Base-by-base conservation (phyloP, 495 filamentous ascomycete genomes). In the Clohesyomyces aquaticus region DNA sequence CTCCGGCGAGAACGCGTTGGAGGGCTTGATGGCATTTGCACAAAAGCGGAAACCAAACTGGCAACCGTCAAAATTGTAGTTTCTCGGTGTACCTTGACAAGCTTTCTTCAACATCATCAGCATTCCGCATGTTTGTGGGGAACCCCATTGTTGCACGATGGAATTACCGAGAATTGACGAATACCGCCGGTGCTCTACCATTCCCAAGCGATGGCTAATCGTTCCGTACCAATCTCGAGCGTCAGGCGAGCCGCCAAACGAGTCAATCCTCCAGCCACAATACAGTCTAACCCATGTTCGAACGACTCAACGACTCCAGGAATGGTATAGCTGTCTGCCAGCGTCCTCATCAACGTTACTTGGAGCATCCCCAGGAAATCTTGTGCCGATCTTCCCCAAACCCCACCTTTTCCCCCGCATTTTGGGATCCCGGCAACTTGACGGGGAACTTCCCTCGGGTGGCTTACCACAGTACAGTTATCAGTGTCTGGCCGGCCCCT, bases 11-110 rank as follows among this genome's bases (percentile, higher is more conserved):
- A 73, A 73, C 67, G 65, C 64, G 19, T 19, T 59, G 48, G 66
- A 69, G 52, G 71, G 71, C 16, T 54, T 73, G 52, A 58, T 4
- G 51, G 71, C 71, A 28, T 73, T 73, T 59, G 64, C 59, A 47
- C 35, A 72, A 59, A 73, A 73, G 66, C 55, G 65, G 66, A 59
- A 68, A 51, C 71, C 71, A 38, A 49, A 38, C 11, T 73, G 69
- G 69, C 66, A 63, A 54, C 55, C 69, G 12, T 66, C 60, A 4
- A 73, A 73, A 48, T 53, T 73, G 57, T 73, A 66, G 55, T 45
- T n/a, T 23, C 9, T 47, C 19, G 16, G 11, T 43, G n/a, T n/a
- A n/a, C n/a, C n/a, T n/a, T n/a, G n/a, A n/a, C n/a, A n/a, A n/a
- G n/a, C n/a, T n/a, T n/a, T n/a, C n/a, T n/a, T n/a, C n/a, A n/a